These are phyloP conservation scores for Brettanomyces custersianus DNA, from an alignment of 805 yeast genomes.

Conservation along the genomic window DNA sequence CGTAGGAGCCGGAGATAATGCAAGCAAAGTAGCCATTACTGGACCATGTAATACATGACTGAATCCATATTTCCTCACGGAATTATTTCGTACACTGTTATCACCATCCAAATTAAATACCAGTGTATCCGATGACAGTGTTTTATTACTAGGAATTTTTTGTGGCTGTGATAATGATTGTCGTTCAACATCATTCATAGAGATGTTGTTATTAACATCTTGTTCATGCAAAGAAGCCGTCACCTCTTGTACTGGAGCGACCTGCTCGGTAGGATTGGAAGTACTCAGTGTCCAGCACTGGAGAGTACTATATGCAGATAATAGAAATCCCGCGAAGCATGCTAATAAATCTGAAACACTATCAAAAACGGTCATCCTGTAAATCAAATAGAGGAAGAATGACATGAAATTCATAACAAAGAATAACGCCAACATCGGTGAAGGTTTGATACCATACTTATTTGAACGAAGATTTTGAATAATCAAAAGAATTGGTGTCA, in stretches of 20 bases:
- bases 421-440: no score
- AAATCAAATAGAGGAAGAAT: background rate
- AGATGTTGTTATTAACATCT: no score
- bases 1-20: slow-evolving; percentile 21
- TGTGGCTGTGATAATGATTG: no score
- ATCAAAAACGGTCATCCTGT: background rate
- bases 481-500: no score
- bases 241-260: no score
- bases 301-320: background rate
- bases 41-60: slow-evolving; percentile 16
- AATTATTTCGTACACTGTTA: background rate
- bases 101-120: background rate
- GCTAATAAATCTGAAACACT: background rate
- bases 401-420: background rate
- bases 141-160: background rate
- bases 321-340: background rate
- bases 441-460: no score
- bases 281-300: no score
- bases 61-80: slow-evolving; percentile 4
- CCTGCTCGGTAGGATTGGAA: no score
- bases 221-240: no score
- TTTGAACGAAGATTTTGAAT: no score
- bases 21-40: slow-evolving; percentile 22
- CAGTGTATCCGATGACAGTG: slow-evolving; percentile 3
- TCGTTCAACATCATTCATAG: no score